Evolutionary conservation across 805 yeast genomes (phyloP), one percentile per base, ranked within the genome.

Genomic region (Vanderwaltozyma verrucispora): DNA sequence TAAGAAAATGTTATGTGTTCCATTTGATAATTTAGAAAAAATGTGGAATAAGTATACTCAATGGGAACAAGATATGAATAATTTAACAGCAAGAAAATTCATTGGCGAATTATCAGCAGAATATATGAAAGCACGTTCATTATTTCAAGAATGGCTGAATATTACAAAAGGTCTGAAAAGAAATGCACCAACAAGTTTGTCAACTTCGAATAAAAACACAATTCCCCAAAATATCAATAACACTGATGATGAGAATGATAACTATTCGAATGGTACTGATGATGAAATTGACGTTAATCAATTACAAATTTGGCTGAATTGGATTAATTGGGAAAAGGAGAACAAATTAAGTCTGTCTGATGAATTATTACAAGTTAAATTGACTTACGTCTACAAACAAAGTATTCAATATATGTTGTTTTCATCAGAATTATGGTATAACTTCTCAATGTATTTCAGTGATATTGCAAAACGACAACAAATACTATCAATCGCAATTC

Each of bases 41-140:
- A 65, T 82, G 39, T 89, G 98, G 98, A 66, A 73, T 41, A 76
- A 67, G 35, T 89, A 87, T 59, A 79, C 84, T 17, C 67, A 70
- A 41, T 92, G 92, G 77, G 97, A 89, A 59, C 84, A 78, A 49
- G 80, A 77, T 28, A 62, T 77, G 15, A 82, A 81, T 51, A 67
- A 80, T 26, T 64, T 80, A 15, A 81, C 88, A 3, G 92, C 96
- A 3, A 75, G 94, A 50, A 85, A 84, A 57, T 77, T 80, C 53
- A 78, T 88, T 37, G 77, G 83, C 31, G 96, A 88, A 48, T 70
- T 76, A 42, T 81, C 94, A 11, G 77, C 83, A 3, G 80, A 76
- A 12, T 92, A 87, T 54, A 84, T 89, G 95, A 76, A 72, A 46
- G 88, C 95, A 2, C 70, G 96, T 44, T 72, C 92, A 0, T 68